Evolutionary conservation across 495 filamentous ascomycete species (phyloP), one percentile per base, ranked within the genome.

Genomic region (Penicillium samsonianum): DNA sequence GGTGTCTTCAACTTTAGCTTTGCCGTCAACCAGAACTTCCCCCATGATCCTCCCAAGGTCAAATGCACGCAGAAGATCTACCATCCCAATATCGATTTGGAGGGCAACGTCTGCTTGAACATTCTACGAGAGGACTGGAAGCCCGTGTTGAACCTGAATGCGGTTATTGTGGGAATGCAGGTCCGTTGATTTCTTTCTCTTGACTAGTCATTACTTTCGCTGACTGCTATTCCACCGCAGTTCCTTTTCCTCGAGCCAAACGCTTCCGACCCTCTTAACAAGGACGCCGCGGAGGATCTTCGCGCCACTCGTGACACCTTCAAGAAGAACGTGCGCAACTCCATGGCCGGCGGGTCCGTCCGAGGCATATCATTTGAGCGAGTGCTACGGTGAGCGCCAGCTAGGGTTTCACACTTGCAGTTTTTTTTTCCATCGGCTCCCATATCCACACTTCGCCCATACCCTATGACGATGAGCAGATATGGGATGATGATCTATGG

Each of bases 111-210:
- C 14, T 98, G 94, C 77, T 73, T 98, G 63, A 98, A 98, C 69
- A 98, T 98, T 57, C 74, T 98, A 65, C 79, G 94, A 54, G 94
- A 98, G 78, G 94, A 98, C 78, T 98, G 94, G 94, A 98, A 97
- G 78, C 94, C 94, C 0, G 94, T 98, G 20, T 77, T 98, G 69
- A 98, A 98, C 69, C 72, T 98, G 65, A 96, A 97, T 72, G 92
- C 94, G 12, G 92, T 97, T 26, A 93, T 98, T 65, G 92, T 98
- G 20, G 94, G 94, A 23, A 76, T 98, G 71, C 94, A 92, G 84
- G 88, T 89, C 68, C 20, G 78, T 69, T 51, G 23, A 46, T 40
- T 26, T 31, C 43, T 28, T 17, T 10, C 31, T 33, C 42, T 46
- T 38, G 14, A 5, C 12, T 26, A 12, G 12, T n/a, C n/a, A 16